A percentile compares a stretch with the other conserved stretches of the same genome.
phyloP scores from a whole-genome alignment of 2,329 filamentous ascomycete genomes.

The Lithohypha guttulata region DNA sequence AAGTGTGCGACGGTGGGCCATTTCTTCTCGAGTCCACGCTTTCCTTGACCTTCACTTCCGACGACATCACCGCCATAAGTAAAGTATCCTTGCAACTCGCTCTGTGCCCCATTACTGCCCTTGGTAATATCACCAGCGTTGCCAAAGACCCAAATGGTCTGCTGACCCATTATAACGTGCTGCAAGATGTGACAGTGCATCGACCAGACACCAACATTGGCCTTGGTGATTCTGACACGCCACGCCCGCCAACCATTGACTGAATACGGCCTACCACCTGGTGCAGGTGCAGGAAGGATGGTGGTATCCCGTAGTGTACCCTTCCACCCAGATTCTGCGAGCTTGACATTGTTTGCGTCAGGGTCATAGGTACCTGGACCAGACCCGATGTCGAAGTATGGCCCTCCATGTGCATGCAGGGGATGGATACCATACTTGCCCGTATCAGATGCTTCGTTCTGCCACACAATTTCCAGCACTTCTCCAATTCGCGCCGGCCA shows the following conservation, averaged over 20 bases:
- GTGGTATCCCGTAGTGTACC: conserved; percentile 36
- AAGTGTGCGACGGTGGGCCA: conserved; percentile 8
- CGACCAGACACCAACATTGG: conserved; percentile 40
- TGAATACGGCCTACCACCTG: conserved; percentile 30
- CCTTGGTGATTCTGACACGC: conserved; percentile 42
- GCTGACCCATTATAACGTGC: conserved; percentile 39
- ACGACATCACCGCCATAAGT: conserved; percentile 24
- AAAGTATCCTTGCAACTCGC: conserved; percentile 34
- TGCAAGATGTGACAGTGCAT: conserved; percentile 41
- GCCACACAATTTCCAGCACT: conserved; percentile 36
- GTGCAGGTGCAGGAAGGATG: conserved; percentile 45
- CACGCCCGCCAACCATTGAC: conserved; percentile 51
- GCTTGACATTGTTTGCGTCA: conserved; percentile 31
- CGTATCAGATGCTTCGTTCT: conserved; percentile 27
- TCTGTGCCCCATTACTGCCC: conserved; percentile 28
- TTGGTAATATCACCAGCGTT: conserved; percentile 30
- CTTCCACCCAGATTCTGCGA: conserved; percentile 11
- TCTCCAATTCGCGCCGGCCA: conserved; percentile 31
- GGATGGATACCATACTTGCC: conserved; percentile 32
- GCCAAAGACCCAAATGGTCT: conserved; percentile 36
- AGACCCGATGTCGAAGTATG: conserved; percentile 37
- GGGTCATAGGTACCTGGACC: conserved; percentile 38
- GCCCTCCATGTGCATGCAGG: conserved; percentile 37
- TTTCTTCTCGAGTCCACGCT: conserved; percentile 7
- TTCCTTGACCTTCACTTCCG: conserved; percentile 5